These are phyloP conservation scores for Tuber melanosporum DNA, from an alignment of 495 filamentous ascomycete genomes.

Conservation along the genomic window DNA sequence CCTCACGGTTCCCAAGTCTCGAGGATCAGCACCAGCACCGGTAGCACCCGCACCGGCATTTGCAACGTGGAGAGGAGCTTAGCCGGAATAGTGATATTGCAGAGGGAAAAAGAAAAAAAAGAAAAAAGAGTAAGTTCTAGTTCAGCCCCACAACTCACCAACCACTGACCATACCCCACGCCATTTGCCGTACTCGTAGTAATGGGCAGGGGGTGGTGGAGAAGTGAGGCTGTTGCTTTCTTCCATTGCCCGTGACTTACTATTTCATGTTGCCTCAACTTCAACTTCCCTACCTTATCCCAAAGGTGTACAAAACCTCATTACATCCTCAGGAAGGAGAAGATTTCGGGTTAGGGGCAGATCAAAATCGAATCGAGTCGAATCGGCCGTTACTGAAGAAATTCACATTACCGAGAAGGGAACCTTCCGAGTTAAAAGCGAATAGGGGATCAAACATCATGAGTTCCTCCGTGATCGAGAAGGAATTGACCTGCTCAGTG, in stretches of 20 bases:
- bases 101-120: not conserved
- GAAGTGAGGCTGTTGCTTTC: not conserved
- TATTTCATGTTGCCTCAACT: not conserved
- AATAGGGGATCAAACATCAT: conserved; percentile 15
- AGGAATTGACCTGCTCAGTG: conserved; percentile 88
- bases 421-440: not conserved
- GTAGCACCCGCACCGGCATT: not conserved
- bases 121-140: not conserved
- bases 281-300: not conserved
- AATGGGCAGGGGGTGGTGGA: not conserved
- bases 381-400: not conserved
- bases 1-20: not conserved
- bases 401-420: not conserved
- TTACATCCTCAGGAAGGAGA: not conserved
- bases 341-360: not conserved
- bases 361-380: not conserved
- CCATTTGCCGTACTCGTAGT: not conserved
- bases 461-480: conserved; percentile 54
- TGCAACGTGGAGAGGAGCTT: not conserved
- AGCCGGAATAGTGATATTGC: not conserved
- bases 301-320: not conserved
- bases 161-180: not conserved
- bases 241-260: not conserved
- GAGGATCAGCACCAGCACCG: not conserved
- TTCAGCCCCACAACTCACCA: not conserved